A percentile compares a stretch with the other conserved stretches of the same genome.
Evolutionary conservation across 768 basidiomycete species (phyloP).

Genomic region (Tylopilus cervinicoccineus): DNA sequence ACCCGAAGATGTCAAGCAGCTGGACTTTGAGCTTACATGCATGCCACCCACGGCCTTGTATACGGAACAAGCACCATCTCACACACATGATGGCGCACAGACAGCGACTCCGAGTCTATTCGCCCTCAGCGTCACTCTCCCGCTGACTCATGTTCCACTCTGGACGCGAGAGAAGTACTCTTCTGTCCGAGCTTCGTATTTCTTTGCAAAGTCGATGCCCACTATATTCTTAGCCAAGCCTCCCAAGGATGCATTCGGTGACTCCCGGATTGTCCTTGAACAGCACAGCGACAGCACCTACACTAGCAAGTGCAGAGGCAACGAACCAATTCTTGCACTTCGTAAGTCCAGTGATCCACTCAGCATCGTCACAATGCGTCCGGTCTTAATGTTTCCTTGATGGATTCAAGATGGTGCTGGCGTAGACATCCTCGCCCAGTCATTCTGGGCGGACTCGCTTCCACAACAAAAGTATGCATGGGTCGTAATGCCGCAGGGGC

Average conservation of each 20-base stretch:
- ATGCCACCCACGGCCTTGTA: conserved; percentile 3
- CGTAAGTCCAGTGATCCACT: conserved; percentile 39
- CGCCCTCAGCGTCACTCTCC: conserved; percentile 36
- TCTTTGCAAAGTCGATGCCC: conserved; percentile 52
- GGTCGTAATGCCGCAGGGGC: conserved; percentile 78
- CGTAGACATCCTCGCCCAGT: conserved; percentile 54
- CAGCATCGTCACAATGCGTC: background rate
- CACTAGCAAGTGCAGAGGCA: conserved; percentile 12
- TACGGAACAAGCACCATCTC: background rate
- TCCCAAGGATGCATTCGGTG: conserved; percentile 37
- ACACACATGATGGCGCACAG: background rate
- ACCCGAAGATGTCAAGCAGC: conserved; percentile 24
- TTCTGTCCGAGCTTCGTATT: conserved; percentile 54
- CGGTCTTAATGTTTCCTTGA: conserved; percentile 1
- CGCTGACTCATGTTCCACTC: conserved; percentile 41
- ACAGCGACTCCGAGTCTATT: background rate
- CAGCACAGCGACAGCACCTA: background rate
- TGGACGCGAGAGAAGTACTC: conserved; percentile 37
- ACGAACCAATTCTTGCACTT: conserved; percentile 57
- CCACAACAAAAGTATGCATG: conserved; percentile 59
- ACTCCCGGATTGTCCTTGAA: conserved; percentile 1
- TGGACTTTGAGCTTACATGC: conserved; percentile 40
- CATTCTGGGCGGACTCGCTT: conserved; percentile 64
- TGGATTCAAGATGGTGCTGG: conserved; percentile 76
- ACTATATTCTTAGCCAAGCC: conserved; percentile 57